A percentile compares a stretch with the other conserved stretches of the same genome.
Conservation (phyloP, 2,329 filamentous ascomycete species). For the Aspergillus phoenicis region DNA sequence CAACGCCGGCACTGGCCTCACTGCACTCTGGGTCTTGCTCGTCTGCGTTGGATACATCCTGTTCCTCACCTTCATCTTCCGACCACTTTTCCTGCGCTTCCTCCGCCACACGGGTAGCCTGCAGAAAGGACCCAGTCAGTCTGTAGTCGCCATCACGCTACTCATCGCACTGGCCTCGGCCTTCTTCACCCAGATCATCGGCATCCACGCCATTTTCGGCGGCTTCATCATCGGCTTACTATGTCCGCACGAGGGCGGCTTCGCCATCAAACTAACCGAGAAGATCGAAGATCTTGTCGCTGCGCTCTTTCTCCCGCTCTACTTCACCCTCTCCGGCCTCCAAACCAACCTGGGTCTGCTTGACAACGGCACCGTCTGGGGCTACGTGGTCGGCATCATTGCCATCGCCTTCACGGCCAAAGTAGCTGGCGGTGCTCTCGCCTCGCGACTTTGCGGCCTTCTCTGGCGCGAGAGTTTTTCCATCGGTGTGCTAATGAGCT, state of each 20-base stretch:
- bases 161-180: conserved; percentile 76
- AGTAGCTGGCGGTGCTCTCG: conserved; percentile 77
- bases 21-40: conserved; percentile 82
- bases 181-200: conserved; percentile 89
- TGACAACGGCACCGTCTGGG: conserved; percentile 81
- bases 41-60: conserved; percentile 73
- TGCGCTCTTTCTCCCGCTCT: conserved; percentile 82
- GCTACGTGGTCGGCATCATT: conserved; percentile 82
- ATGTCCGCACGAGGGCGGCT: conserved; percentile 84
- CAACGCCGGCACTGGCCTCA: conserved; percentile 79
- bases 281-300: conserved; percentile 92
- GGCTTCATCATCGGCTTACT: conserved; percentile 88
- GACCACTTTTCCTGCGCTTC: conserved; percentile 73
- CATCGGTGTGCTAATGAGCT: conserved; percentile 92
- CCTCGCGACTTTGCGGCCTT: conserved; percentile 73
- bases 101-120: conserved; percentile 74
- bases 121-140: conserved; percentile 84
- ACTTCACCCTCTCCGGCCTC: conserved; percentile 89
- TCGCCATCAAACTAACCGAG: conserved; percentile 86
- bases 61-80: conserved; percentile 72
- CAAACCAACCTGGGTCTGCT: conserved; percentile 85
- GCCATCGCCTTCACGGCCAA: conserved; percentile 82
- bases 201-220: conserved; percentile 92
- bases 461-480: conserved; percentile 89
- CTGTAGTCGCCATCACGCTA: conserved; percentile 79